Evolutionary conservation across 371 early-diverging fungal species (phyloP).

Genomic region (Circinella minor): DNA sequence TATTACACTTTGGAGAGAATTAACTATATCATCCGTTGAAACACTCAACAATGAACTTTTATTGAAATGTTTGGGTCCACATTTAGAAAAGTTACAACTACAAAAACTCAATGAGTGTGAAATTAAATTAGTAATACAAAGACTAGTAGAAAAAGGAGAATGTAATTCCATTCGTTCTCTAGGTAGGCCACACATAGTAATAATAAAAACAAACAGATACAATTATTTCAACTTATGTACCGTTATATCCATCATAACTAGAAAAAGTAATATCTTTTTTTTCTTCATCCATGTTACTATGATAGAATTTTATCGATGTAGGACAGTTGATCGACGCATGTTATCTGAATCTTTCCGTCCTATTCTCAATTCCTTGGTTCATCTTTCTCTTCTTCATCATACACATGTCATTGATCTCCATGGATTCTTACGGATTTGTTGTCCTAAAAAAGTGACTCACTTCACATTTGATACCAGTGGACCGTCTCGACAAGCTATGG

Average conservation of each 20-base stretch:
- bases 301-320: constrained; percentile 1
- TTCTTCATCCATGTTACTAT: not conserved
- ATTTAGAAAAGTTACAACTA: not conserved
- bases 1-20: not conserved
- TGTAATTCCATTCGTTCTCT: not conserved
- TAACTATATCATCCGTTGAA: not conserved
- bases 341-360: not conserved
- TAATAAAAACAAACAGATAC: too few species aligned
- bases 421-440: not conserved
- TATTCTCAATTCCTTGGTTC: not conserved
- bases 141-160: not conserved
- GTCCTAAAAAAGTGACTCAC: not conserved
- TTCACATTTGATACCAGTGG: not conserved
- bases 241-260: too few species aligned
- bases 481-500: not conserved
- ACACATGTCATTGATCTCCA: not conserved
- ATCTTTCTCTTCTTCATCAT: not conserved
- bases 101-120: not conserved
- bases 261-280: too few species aligned
- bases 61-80: not conserved
- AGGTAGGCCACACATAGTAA: not conserved
- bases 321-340: not conserved
- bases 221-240: not conserved
- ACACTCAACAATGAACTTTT: not conserved
- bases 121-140: not conserved